These are phyloP conservation scores for Phytophthora cryptogea DNA, from an alignment of 352 stramenopile genomes.

Conservation along the genomic window DNA sequence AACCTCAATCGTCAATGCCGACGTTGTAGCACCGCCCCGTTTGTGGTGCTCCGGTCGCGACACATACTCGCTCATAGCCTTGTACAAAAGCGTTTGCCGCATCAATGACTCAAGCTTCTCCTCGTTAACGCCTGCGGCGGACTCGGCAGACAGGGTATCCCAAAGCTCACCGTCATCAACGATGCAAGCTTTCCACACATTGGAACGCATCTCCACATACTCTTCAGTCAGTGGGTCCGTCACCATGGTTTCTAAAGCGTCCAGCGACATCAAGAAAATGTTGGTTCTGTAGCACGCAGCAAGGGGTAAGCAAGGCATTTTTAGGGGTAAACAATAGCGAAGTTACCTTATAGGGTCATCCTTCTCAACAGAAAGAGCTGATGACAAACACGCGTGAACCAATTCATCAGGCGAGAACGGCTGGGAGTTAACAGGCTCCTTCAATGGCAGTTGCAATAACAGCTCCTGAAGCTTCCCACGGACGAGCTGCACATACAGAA, in stretches of 20 bases:
- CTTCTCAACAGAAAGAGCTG: slow-evolving; percentile 40
- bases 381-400: slow-evolving; percentile 54
- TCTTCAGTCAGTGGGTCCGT: slow-evolving; percentile 36
- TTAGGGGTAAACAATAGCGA: neutral
- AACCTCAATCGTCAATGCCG: slow-evolving; percentile 60
- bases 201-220: slow-evolving; percentile 49
- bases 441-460: slow-evolving; percentile 58
- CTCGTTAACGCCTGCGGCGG: slow-evolving; percentile 61
- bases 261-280: slow-evolving; percentile 71
- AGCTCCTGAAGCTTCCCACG: slow-evolving; percentile 65
- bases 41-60: slow-evolving; percentile 26
- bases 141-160: slow-evolving; percentile 55
- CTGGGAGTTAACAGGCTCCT: slow-evolving; percentile 37
- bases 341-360: slow-evolving; percentile 61
- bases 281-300: slow-evolving; percentile 42
- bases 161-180: slow-evolving; percentile 63
- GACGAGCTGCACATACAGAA: slow-evolving; percentile 42
- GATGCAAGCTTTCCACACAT: slow-evolving; percentile 65
- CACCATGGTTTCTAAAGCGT: slow-evolving; percentile 65
- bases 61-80: slow-evolving; percentile 59
- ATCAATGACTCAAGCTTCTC: slow-evolving; percentile 66
- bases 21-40: slow-evolving; percentile 7
- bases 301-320: slow-evolving; percentile 3
- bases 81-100: slow-evolving; percentile 72
- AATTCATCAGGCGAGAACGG: slow-evolving; percentile 53